Conservation (phyloP, 305 asterid species). For the Caryopteris hybrid region DNA sequence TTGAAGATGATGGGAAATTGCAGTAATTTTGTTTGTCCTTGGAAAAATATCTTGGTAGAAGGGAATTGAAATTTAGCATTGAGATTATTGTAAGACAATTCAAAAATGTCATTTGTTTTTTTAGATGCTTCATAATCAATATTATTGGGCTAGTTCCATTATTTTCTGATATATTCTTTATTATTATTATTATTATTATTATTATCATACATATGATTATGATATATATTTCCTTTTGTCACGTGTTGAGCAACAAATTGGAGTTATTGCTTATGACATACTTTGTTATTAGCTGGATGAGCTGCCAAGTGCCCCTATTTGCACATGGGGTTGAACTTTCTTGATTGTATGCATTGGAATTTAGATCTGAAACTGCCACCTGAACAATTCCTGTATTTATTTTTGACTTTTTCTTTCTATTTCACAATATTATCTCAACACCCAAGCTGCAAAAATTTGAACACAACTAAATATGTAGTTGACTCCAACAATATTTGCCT, state of each 20-base stretch:
- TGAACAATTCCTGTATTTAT: slow-evolving; percentile 8
- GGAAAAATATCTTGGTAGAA: not conserved
- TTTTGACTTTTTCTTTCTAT: not conserved
- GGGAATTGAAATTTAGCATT: not conserved
- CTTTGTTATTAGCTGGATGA: slow-evolving; percentile 40
- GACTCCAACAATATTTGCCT: no score
- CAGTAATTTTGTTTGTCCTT: not conserved
- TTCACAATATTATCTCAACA: no score
- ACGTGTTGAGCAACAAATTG: slow-evolving; percentile 6
- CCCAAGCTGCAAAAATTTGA: no score
- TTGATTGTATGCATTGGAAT: slow-evolving; percentile 19
- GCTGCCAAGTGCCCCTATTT: slow-evolving; percentile 33
- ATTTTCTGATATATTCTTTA: not conserved
- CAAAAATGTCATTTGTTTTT: slow-evolving; percentile 20
- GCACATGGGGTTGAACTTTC: slow-evolving; percentile 40
- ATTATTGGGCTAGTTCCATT: slow-evolving; percentile 8
- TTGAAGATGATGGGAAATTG: slow-evolving; percentile 23
- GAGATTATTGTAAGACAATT: slow-evolving; percentile 4
- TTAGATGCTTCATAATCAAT: not conserved
- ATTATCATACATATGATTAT: no score
- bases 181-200: no score
- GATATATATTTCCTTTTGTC: slow-evolving; percentile 1
- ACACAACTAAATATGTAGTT: no score
- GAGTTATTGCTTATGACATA: not conserved
- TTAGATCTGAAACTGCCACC: not conserved